A percentile compares a stretch with the other conserved stretches of the same genome.
Conservation (phyloP, 345 rosid genomes). For the Citrus inodora region DNA sequence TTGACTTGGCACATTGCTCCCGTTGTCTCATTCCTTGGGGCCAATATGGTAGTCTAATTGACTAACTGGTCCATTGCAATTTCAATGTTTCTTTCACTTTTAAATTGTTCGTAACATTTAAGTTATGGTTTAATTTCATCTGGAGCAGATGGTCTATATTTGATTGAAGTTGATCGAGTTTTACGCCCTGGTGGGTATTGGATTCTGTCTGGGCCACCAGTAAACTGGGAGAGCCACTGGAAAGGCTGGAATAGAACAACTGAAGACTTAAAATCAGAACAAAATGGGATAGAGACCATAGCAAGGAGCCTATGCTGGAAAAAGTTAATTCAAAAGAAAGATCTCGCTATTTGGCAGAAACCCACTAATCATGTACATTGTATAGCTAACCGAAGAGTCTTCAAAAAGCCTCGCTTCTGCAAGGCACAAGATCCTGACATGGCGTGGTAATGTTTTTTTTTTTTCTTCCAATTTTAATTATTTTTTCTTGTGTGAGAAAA, state of each 20-base stretch:
- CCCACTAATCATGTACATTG: constrained; percentile 84
- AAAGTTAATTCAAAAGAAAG: constrained; percentile 55
- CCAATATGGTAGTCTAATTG: constrained; percentile 37
- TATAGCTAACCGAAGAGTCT: constrained; percentile 43
- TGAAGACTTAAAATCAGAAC: constrained; percentile 62
- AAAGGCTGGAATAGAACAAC: constrained; percentile 76
- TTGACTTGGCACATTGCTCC: constrained; percentile 97
- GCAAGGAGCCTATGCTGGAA: constrained; percentile 89
- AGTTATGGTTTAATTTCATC: background rate
- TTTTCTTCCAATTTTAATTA: too few relatives aligned
- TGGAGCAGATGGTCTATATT: constrained; percentile 65
- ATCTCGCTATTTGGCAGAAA: constrained; percentile 86
- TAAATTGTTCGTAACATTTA: background rate
- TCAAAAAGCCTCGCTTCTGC: constrained; percentile 66
- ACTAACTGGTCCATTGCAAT: background rate
- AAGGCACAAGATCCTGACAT: constrained; percentile 58
- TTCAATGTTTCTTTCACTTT: background rate
- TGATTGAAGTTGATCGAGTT: constrained; percentile 81
- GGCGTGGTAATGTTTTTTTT: constrained; percentile 58
- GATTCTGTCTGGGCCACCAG: constrained; percentile 92
- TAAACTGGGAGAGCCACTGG: constrained; percentile 79
- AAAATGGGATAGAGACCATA: constrained; percentile 45
- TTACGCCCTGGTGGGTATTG: constrained; percentile 93
- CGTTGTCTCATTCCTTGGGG: constrained; percentile 98
- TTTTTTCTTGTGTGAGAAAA: too few relatives aligned